Evolutionary conservation across 768 basidiomycete genomes (phyloP).

Genomic region (Pulveroboletus ravenelii): DNA sequence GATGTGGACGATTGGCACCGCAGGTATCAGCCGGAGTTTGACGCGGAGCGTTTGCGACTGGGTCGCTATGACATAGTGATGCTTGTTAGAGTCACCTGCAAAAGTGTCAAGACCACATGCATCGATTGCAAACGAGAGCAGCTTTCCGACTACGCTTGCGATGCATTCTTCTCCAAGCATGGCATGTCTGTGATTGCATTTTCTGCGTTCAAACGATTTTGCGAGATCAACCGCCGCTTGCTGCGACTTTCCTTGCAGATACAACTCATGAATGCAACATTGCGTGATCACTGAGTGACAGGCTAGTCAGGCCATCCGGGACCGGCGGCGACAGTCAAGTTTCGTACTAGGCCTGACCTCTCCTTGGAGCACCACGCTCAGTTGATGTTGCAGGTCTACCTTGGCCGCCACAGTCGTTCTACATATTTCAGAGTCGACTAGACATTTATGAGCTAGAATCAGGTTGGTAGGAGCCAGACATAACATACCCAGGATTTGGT

Average conservation of each 20-base stretch:
- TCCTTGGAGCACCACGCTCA: slow-evolving; percentile 77
- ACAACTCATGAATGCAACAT: slow-evolving; percentile 92
- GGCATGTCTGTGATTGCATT: slow-evolving; percentile 91
- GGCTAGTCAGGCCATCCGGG: slow-evolving; percentile 33
- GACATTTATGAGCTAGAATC: slow-evolving; percentile 6
- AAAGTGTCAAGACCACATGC: slow-evolving; percentile 3
- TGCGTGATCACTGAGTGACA: slow-evolving; percentile 92
- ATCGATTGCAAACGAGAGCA: neutral
- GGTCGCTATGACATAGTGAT: slow-evolving; percentile 86
- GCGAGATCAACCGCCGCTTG: slow-evolving; percentile 85
- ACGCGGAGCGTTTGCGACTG: slow-evolving; percentile 72
- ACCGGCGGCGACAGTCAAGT: slow-evolving; percentile 4
- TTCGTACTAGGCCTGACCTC: slow-evolving; percentile 85
- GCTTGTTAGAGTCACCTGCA: slow-evolving; percentile 78
- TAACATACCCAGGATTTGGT: slow-evolving; percentile 83
- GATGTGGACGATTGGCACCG: slow-evolving; percentile 85
- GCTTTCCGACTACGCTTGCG: slow-evolving; percentile 67
- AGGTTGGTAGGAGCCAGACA: slow-evolving; percentile 15
- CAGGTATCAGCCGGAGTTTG: slow-evolving; percentile 69
- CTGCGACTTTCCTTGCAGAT: slow-evolving; percentile 68
- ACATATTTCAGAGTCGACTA: slow-evolving; percentile 87
- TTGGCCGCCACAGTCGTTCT: slow-evolving; percentile 62
- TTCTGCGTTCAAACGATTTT: slow-evolving; percentile 87
- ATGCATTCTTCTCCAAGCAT: slow-evolving; percentile 85
- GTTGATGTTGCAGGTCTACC: slow-evolving; percentile 71